A percentile compares a stretch with the other conserved stretches of the same genome.
These are phyloP conservation scores for Isabelozyma heimii DNA, from an alignment of 805 yeast species.

Conservation along the genomic window DNA sequence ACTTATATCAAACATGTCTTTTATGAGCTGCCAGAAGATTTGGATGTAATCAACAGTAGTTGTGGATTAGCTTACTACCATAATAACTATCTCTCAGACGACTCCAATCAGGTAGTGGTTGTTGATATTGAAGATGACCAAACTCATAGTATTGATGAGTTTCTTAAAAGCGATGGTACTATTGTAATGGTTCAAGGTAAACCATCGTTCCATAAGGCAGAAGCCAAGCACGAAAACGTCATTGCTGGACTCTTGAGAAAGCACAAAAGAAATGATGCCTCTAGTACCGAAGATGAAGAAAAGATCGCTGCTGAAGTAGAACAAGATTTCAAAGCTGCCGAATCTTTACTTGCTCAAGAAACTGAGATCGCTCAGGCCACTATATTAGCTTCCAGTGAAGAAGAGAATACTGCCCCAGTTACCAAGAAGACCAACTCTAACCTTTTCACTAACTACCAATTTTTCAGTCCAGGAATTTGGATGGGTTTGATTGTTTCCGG, in stretches of 20 bases:
- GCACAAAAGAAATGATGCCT: conserved; percentile 2
- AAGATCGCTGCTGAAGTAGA: conserved; percentile 21
- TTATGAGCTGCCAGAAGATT: conserved; percentile 11
- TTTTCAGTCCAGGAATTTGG: conserved; percentile 79
- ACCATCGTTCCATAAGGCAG: conserved; percentile 1
- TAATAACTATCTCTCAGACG: not conserved
- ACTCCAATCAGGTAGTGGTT: conserved; percentile 12
- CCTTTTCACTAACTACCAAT: conserved; percentile 63
- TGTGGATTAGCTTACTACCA: conserved; percentile 10
- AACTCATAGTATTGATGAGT: conserved; percentile 16
- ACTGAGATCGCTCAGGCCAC: conserved; percentile 19
- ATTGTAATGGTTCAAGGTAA: conserved; percentile 5
- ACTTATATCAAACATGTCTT: conserved; percentile 16
- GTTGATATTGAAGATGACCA: conserved; percentile 22
- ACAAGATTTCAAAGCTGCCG: conserved; percentile 31
- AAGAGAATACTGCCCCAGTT: conserved; percentile 8
- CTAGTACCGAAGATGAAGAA: not conserved
- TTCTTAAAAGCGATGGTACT: conserved; percentile 2
- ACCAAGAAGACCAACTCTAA: conserved; percentile 23
- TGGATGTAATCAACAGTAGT: conserved; percentile 11
- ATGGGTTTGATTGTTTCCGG: conserved; percentile 68
- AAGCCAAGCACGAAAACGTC: not conserved
- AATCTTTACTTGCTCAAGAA: conserved; percentile 27
- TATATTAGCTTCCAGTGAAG: conserved; percentile 6
- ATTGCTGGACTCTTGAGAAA: not conserved